These are phyloP conservation scores for Edaphochlamys debaryana DNA, from an alignment of 139 green algal genomes.

Conservation along the genomic window DNA sequence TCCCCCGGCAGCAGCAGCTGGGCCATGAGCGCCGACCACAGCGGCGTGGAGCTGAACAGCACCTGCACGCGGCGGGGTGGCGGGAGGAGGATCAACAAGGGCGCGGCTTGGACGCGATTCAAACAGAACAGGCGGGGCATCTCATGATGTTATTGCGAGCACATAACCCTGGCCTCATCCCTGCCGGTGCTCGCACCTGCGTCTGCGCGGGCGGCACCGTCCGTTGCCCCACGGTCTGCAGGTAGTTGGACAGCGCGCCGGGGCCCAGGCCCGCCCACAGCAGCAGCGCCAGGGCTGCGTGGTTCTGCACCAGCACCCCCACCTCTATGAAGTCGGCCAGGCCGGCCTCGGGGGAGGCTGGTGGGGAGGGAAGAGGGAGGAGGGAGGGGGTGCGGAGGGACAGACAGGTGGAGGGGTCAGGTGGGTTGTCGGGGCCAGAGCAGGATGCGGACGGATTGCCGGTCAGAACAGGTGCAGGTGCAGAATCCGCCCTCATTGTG, in stretches of 20 bases:
- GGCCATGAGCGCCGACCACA: slow-evolving; percentile 30
- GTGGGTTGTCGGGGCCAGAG: no score
- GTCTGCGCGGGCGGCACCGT: slow-evolving; percentile 34
- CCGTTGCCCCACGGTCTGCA: slow-evolving; percentile 33
- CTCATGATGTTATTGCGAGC: no score
- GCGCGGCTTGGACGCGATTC: no score
- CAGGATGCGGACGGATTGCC: no score
- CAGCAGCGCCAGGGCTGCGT: slow-evolving; percentile 1
- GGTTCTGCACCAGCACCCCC: slow-evolving; percentile 1
- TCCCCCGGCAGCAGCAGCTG: slow-evolving; percentile 38
- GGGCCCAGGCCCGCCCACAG: slow-evolving; percentile 35
- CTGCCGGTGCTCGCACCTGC: no score
- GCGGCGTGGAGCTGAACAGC: slow-evolving; percentile 29
- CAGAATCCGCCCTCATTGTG: no score
- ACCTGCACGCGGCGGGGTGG: background rate
- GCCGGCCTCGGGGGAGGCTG: slow-evolving; percentile 12
- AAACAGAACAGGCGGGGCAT: no score
- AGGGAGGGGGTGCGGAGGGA: background rate
- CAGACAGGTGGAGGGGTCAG: no score
- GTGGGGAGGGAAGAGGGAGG: background rate
- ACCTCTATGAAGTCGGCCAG: slow-evolving; percentile 13
- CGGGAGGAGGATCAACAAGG: background rate
- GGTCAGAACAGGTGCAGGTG: no score
- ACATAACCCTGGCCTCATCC: no score
- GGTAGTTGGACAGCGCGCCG: slow-evolving; percentile 35